phyloP scores from a whole-genome alignment of 2,329 filamentous ascomycete species.

The Cladosporium austrohemisphaericum region DNA sequence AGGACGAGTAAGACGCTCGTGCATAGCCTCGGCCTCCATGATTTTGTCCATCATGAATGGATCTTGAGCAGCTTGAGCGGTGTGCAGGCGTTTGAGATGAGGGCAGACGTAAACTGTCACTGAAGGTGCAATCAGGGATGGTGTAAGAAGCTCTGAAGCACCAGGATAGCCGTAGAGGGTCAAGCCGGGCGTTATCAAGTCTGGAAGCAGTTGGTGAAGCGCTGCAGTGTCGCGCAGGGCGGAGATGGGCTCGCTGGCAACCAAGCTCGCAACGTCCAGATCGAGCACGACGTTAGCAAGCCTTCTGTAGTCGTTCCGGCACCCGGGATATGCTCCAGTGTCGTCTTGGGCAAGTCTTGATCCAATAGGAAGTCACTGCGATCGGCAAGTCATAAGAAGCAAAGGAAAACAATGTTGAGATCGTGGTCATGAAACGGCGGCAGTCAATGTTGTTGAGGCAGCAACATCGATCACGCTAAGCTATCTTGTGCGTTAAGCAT shows the following conservation, averaged over 20 bases:
- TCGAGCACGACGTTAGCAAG: constrained; percentile 12
- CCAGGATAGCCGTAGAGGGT: constrained; percentile 1
- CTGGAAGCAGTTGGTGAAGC: constrained; percentile 4
- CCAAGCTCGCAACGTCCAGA: constrained; percentile 4
- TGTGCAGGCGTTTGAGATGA: no score
- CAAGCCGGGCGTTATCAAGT: constrained; percentile 7
- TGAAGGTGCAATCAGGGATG: background rate
- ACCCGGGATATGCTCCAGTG: constrained; percentile 10
- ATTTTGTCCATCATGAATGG: constrained; percentile 13
- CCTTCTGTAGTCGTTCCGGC: constrained; percentile 3
- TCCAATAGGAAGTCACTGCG: background rate
- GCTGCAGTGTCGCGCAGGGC: constrained; percentile 8
- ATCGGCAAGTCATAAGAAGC: background rate
- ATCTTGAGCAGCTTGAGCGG: background rate
- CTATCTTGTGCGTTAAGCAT: constrained; percentile 7
- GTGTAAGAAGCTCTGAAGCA: background rate
- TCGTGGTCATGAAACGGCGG: background rate
- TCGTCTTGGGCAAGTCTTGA: background rate
- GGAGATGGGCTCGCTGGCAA: constrained; percentile 13
- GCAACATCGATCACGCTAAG: constrained; percentile 3
- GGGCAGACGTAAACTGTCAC: background rate
- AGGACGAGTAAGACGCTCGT: background rate
- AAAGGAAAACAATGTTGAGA: constrained; percentile 11
- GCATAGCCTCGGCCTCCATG: constrained; percentile 18
- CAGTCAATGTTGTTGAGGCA: constrained; percentile 7